Base-by-base conservation (phyloP, 345 rosid genomes). In the Populus ilicifolia region DNA sequence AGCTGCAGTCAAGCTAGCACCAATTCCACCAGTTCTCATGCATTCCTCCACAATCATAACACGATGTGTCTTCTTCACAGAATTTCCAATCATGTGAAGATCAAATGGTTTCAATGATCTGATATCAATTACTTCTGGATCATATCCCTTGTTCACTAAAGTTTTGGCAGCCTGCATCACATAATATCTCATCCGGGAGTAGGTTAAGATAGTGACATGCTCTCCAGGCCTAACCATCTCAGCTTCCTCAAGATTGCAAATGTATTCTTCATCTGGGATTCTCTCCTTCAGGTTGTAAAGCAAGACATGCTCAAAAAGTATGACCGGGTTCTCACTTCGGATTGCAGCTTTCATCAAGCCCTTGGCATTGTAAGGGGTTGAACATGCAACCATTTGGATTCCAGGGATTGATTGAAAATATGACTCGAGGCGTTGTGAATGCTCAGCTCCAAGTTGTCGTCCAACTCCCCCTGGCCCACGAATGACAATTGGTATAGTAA, bases 381-480 rank as follows among this genome's bases (percentile, higher is more conserved):
- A 95, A 89, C 99, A 95, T 5, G 99, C 99, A 35, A 95, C 99
- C 99, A 95, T 93, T 76, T 93, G 99, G 86, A 95, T 95, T 73
- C 99, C 99, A 2, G 99, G 98, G 79, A 95, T 95, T 72, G 99
- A 95, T 77, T 95, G 99, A 83, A 95, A 93, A 88, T 93, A 95
- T 41, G 99, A 95, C 77, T 95, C 99, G 9, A 95, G 91, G 21
- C 98, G 92, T 78, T 95, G 99, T 0, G 98, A 95, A 80, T 95
- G 99, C 87, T 95, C 99, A 23, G 99, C 98, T 0, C 99, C 99
- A 21, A 92, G 97, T 80, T 95, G 97, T 18, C 99, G 87, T 0
- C 99, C 99, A 18, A 95, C 99, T 73, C 99, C 99, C 72, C 99
- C 99, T 0, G 99, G 99, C n/a, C 99, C 99, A 30, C 98, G 99